Evolutionary conservation across 768 basidiomycete genomes (phyloP).

Genomic region (Butyriboletus loyo): DNA sequence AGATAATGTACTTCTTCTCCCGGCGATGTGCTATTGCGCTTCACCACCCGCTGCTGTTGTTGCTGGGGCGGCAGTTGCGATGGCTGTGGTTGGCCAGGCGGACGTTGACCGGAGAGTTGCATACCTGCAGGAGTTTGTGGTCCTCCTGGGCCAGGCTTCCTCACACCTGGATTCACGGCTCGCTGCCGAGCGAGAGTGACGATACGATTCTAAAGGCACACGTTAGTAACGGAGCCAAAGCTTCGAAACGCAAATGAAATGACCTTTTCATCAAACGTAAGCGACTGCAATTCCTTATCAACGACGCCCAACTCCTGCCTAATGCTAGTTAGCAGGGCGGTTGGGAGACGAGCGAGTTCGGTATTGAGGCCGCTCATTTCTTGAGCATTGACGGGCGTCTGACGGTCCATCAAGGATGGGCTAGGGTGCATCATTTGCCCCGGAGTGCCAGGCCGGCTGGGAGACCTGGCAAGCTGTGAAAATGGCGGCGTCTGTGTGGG

Average conservation of each 20-base stretch:
- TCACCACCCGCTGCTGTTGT: slow-evolving; percentile 30
- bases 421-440: slow-evolving; percentile 51
- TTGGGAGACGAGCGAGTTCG: slow-evolving; percentile 44
- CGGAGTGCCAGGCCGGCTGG: slow-evolving; percentile 59
- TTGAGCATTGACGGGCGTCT: slow-evolving; percentile 35
- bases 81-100: slow-evolving; percentile 27
- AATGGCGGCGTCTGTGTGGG: slow-evolving; percentile 42
- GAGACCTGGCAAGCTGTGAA: slow-evolving; percentile 48
- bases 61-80: slow-evolving; percentile 15
- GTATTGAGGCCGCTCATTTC: slow-evolving; percentile 32
- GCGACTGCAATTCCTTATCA: slow-evolving; percentile 43
- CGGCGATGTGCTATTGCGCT: slow-evolving; percentile 62
- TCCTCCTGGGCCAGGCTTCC: slow-evolving; percentile 31
- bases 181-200: slow-evolving; percentile 28
- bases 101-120: slow-evolving; percentile 43
- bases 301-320: slow-evolving; percentile 43
- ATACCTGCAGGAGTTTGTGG: slow-evolving; percentile 29
- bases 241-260: slow-evolving; percentile 5
- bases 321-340: slow-evolving; percentile 29
- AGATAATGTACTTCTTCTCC: slow-evolving; percentile 50
- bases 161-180: slow-evolving; percentile 6
- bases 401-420: slow-evolving; percentile 52
- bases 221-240: slow-evolving; percentile 9
- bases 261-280: slow-evolving; percentile 64
- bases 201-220: slow-evolving; percentile 35